phyloP scores from a whole-genome alignment of 352 stramenopile genomes.

The Phytopythium aichiense region DNA sequence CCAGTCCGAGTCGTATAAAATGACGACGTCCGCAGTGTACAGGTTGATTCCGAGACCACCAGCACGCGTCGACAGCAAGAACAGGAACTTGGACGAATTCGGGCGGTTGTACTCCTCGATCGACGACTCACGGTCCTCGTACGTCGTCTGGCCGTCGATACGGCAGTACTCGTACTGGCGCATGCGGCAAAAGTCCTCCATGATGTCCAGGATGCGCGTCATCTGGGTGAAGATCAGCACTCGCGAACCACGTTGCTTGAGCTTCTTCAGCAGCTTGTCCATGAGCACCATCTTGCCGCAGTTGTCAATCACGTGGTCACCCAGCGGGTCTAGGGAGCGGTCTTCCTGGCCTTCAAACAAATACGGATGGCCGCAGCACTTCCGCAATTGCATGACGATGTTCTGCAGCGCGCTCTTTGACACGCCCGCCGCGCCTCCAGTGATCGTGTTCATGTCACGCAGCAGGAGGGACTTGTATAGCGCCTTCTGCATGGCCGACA shows the following conservation, averaged over 20 bases:
- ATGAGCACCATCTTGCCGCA: conserved; percentile 98
- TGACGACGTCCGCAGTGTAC: conserved; percentile 98
- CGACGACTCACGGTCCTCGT: conserved; percentile 78
- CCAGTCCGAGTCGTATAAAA: conserved; percentile 98
- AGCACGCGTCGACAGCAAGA: conserved; percentile 96
- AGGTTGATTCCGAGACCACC: conserved; percentile 99
- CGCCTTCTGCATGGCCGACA: conserved; percentile 93
- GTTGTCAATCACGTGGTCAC: conserved; percentile 96
- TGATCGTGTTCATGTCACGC: conserved; percentile 93
- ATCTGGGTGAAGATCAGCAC: conserved; percentile 94
- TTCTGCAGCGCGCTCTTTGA: conserved; percentile 82
- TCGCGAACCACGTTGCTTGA: conserved; percentile 85
- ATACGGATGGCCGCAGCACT: conserved; percentile 91
- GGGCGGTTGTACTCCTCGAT: conserved; percentile 95
- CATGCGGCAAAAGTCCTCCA: conserved; percentile 96
- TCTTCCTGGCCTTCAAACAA: conserved; percentile 96
- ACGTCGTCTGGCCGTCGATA: conserved; percentile 87
- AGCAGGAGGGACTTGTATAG: conserved; percentile 96
- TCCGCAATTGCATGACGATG: conserved; percentile 86
- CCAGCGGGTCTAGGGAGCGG: conserved; percentile 90
- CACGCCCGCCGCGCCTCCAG: conserved; percentile 53
- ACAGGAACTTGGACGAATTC: conserved; percentile 96
- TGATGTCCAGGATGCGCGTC: conserved; percentile 91
- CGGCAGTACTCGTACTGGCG: conserved; percentile 87
- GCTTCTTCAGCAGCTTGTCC: conserved; percentile 90